A percentile compares a stretch with the other conserved stretches of the same genome.
phyloP scores from a whole-genome alignment of 371 early-diverging fungal species.

The Mucor velutinosus region DNA sequence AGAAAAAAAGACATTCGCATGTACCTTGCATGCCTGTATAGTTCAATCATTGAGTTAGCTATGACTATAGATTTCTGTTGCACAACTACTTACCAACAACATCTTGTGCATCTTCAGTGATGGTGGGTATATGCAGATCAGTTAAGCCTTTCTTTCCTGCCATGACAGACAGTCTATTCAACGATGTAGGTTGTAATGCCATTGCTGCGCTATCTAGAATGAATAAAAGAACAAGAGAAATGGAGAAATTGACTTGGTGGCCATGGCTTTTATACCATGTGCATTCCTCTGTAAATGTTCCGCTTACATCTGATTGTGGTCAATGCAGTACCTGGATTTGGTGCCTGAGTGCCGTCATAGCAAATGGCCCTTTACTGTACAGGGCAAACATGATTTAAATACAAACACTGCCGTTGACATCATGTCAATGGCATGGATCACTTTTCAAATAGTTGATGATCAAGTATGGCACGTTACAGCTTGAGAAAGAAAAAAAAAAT shows the following conservation, averaged over 20 bases:
- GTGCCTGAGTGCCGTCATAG: neutral
- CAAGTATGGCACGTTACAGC: neutral
- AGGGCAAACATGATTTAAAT: too few species aligned
- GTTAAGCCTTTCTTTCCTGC: conserved; percentile 47
- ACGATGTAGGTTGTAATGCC: conserved; percentile 37
- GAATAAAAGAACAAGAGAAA: neutral
- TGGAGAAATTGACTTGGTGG: neutral
- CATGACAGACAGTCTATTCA: conserved; percentile 50
- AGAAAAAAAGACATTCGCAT: neutral
- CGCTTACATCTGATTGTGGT: neutral
- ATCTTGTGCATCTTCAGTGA: conserved; percentile 49
- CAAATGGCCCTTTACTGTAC: too few species aligned
- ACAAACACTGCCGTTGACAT: too few species aligned
- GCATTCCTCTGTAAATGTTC: neutral
- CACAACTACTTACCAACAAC: conserved; percentile 35
- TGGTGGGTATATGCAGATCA: conserved; percentile 40
- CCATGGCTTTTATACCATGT: neutral
- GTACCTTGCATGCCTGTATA: conserved; percentile 31
- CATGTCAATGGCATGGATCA: too few species aligned
- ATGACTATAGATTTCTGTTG: neutral
- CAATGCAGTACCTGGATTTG: neutral
- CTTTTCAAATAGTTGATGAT: too few species aligned
- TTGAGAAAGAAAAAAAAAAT: neutral
- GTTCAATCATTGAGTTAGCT: neutral
- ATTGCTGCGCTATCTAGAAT: conserved; percentile 8